Conservation (phyloP, 169 alveolate species). For the Plasmodium fragile region DNA sequence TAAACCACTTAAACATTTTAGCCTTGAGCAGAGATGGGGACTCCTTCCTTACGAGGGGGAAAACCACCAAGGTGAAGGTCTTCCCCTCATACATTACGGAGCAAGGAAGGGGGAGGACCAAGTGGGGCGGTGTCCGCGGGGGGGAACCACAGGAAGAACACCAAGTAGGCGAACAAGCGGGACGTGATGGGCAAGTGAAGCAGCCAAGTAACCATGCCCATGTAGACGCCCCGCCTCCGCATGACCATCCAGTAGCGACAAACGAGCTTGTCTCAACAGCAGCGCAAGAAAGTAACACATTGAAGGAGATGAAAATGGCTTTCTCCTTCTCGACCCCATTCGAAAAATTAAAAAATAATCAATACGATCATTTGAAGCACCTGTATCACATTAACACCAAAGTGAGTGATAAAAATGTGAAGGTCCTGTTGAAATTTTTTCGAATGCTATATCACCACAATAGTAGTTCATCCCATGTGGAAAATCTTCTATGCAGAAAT, state of each 20-base stretch:
- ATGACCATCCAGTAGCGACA: not conserved
- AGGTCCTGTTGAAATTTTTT: slow-evolving; percentile 14
- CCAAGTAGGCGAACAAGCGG: not conserved
- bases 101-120: not conserved
- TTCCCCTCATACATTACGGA: slow-evolving; percentile 8
- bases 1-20: not conserved
- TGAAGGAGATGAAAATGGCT: not conserved
- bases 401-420: slow-evolving; percentile 37
- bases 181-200: not conserved
- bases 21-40: not conserved
- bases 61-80: slow-evolving; percentile 12
- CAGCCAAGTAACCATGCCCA: not conserved
- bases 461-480: not conserved
- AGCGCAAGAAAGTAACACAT: not conserved
- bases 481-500: not conserved
- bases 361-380: slow-evolving; percentile 8
- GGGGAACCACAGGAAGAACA: not conserved
- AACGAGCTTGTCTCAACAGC: not conserved
- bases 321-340: slow-evolving; percentile 7
- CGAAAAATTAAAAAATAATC: slow-evolving; percentile 12
- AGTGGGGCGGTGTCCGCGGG: not conserved
- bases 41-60: not conserved
- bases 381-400: slow-evolving; percentile 41
- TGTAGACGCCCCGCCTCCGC: not conserved
- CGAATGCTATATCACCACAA: not conserved